Base-by-base conservation (phyloP, 805 yeast genomes). In the Starmera amethionina region DNA sequence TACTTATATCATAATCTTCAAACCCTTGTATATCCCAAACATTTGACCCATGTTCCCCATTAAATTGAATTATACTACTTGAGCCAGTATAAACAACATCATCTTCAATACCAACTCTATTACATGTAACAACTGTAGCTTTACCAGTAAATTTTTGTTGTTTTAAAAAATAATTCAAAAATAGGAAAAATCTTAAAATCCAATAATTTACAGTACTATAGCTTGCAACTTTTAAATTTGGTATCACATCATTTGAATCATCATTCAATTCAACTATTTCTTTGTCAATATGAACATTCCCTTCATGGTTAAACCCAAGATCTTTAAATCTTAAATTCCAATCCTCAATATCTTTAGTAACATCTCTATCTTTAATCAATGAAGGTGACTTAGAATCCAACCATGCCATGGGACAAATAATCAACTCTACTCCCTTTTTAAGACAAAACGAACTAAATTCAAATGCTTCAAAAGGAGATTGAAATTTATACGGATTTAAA, bases 351-450 rank as follows among this genome's bases (percentile, higher is more conserved):
- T 53, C 44, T 32, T 54, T 58, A 33, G 5, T 39, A 35, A 46
- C 29, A 12, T 18, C n/a, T 12, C 5, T 12, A 12, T 52, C 56
- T 10, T 55, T 51, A 13, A 49, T 47, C 31, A 60, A 51, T 46
- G 69, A 65, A 1, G 58, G 58, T 1, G 87, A 72, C 35, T 62
- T 54, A 0, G 73, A 64, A 32, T 73, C 70, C 46, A 86, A 64
- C 97, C 97, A 89, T 0, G 94, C 94, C 73, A 83, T 87, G 2
- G 96, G 95, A 44, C 82, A 75, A 12, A 89, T 54, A 1, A 85
- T 66, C 41, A 89, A 59, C 30, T 73, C 67, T 0, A 75, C 73
- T 10, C 64, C 51, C 35, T 76, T 68, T 0, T 59, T 49, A 16
- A 63, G 54, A 43, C 83, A 77, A 39, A 67, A 66, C 27, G 60